phyloP scores from a whole-genome alignment of 2,329 filamentous ascomycete species.

The Coniella vitis region DNA sequence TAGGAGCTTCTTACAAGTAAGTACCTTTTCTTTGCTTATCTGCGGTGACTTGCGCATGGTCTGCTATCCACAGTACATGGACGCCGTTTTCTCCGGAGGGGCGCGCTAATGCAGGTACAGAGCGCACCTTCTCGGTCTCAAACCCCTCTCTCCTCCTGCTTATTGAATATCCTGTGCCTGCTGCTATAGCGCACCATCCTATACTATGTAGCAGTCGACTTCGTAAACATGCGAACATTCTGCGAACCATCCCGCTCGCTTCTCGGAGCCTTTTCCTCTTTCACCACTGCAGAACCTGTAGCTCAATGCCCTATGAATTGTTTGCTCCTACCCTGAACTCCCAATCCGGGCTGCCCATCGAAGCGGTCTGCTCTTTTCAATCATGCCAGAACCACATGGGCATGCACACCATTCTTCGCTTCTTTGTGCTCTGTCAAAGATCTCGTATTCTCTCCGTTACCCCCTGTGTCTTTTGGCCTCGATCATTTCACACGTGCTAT shows the following conservation, averaged over 20 bases:
- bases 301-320: not conserved
- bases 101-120: slow-evolving; percentile 14
- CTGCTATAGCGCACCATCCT: not conserved
- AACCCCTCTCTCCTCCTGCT: not conserved
- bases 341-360: slow-evolving; percentile 5
- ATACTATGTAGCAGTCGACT: not conserved
- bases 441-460: no score
- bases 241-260: no score
- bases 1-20: no score
- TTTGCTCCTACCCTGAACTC: not conserved
- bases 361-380: slow-evolving; percentile 7
- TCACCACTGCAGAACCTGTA: not conserved
- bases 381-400: not conserved
- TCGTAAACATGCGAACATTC: not conserved
- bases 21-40: no score
- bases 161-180: no score
- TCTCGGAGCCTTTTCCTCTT: not conserved
- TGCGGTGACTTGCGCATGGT: no score
- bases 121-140: slow-evolving; percentile 1
- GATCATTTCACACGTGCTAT: no score
- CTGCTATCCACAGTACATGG: no score
- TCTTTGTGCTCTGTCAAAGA: no score
- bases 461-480: no score
- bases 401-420: not conserved
- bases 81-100: not conserved